These are phyloP conservation scores for Fomitopsis serialis DNA, from an alignment of 768 basidiomycete species.

Conservation along the genomic window DNA sequence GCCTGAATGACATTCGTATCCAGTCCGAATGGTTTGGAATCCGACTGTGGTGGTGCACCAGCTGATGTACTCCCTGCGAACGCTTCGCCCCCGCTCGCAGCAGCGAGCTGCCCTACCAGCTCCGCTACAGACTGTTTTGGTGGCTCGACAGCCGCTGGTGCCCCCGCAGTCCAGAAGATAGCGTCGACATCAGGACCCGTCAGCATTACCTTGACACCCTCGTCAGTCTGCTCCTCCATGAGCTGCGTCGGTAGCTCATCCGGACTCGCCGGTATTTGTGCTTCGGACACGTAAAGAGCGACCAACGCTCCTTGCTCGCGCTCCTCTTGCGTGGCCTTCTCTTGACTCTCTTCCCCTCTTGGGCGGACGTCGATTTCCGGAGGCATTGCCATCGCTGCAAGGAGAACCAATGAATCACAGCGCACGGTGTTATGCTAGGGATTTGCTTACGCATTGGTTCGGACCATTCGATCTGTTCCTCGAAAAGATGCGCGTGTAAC, in stretches of 20 bases:
- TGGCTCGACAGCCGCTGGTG: slow-evolving; percentile 18
- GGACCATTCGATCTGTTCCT: slow-evolving; percentile 82
- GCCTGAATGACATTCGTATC: slow-evolving; percentile 38
- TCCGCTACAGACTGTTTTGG: slow-evolving; percentile 53
- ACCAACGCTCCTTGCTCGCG: slow-evolving; percentile 74
- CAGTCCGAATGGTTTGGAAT: slow-evolving; percentile 33
- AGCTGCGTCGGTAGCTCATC: slow-evolving; percentile 58
- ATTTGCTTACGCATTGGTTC: slow-evolving; percentile 69
- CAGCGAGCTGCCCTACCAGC: slow-evolving; percentile 59
- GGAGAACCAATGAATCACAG: slow-evolving; percentile 11
- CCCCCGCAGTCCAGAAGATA: slow-evolving; percentile 53
- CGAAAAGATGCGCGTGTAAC: slow-evolving; percentile 75
- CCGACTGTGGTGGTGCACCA: slow-evolving; percentile 21
- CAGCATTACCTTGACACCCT: slow-evolving; percentile 57
- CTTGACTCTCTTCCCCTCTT: slow-evolving; percentile 65
- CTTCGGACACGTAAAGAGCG: slow-evolving; percentile 64
- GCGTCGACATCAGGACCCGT: slow-evolving; percentile 63
- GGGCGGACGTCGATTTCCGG: slow-evolving; percentile 44
- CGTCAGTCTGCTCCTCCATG: slow-evolving; percentile 67
- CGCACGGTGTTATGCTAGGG: background rate
- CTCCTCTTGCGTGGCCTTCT: slow-evolving; percentile 66
- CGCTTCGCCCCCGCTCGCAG: slow-evolving; percentile 35
- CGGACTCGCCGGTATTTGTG: slow-evolving; percentile 76
- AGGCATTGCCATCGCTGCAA: slow-evolving; percentile 61
- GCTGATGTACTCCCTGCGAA: slow-evolving; percentile 30